Evolutionary conservation across 2,329 filamentous ascomycete genomes (phyloP).

Genomic region (Alternaria arborescens): DNA sequence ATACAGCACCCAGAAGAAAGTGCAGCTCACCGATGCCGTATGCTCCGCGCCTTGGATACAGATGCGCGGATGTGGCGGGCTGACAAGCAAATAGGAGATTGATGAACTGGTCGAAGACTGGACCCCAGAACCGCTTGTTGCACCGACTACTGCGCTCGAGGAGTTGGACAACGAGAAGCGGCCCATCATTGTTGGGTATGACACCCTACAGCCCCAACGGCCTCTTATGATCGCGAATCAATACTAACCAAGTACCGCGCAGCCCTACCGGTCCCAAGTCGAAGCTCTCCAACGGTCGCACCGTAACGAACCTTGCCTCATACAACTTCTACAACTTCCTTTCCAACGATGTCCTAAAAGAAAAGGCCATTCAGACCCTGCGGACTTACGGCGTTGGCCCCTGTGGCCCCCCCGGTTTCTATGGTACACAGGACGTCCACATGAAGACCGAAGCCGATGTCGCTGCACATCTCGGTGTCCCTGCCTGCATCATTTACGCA

Average conservation of each 20-base stretch:
- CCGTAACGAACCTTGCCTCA: slow-evolving; percentile 90
- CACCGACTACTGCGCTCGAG: slow-evolving; percentile 76
- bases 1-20: slow-evolving; percentile 89
- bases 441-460: slow-evolving; percentile 97
- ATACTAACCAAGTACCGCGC: slow-evolving; percentile 25
- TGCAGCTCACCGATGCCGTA: slow-evolving; percentile 84
- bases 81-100: slow-evolving; percentile 70
- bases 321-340: slow-evolving; percentile 99
- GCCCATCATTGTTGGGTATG: slow-evolving; percentile 86
- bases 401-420: slow-evolving; percentile 96
- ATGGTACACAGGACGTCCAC: slow-evolving; percentile 97
- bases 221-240: not conserved
- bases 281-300: slow-evolving; percentile 87
- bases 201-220: not conserved
- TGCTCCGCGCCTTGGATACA: slow-evolving; percentile 19
- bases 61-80: not conserved
- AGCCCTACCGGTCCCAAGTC: slow-evolving; percentile 90
- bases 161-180: slow-evolving; percentile 83
- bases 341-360: slow-evolving; percentile 88
- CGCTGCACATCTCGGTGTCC: slow-evolving; percentile 84
- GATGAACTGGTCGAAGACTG: slow-evolving; percentile 97
- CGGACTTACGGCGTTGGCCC: slow-evolving; percentile 96
- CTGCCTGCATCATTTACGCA: slow-evolving; percentile 92
- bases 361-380: slow-evolving; percentile 92
- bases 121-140: slow-evolving; percentile 90